Base-by-base conservation (phyloP, 1,139 yeast genomes). In the Hanseniaspora uvarum region DNA sequence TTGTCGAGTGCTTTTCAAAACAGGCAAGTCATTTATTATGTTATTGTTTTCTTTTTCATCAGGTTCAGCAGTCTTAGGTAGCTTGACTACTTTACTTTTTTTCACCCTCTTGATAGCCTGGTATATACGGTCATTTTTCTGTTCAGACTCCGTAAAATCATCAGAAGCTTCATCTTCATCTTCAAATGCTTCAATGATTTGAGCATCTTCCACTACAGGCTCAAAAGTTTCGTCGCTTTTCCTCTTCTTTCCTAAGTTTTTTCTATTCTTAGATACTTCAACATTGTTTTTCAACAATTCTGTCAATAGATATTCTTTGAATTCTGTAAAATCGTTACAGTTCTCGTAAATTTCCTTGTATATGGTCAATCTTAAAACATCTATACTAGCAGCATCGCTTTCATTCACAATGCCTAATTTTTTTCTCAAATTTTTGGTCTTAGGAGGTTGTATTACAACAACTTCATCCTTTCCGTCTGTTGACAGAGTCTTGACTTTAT, bases 271-370 rank as follows among this genome's bases (percentile, higher is more conserved):
- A 10, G 37, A 16, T 5, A 46, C 23, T 21, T 43, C 40, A 50
- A 50, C 23, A 11, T 46, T 46, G 28, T 50, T 43, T 23, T 43
- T 50, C 33, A 50, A 33, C 12, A 50, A 19, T 5, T 36, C 26
- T 14, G 36, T 50, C 31, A 50, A 18, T 1, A 50, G 11, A n/a
- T 28, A 50, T 12, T 50, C 47, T 30, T 31, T 43, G 19, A 50
- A 50, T 7, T 50, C 48, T 36, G n/a, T 44, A 16, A 50, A 50
- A 24, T 50, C 48, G 6, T 50, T 50, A 31, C 53, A 50, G n/a
- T 50, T 50, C 36, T 50, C 53, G 21, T 50, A 50, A 19, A 50
- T 50, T 14, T 50, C 53, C 24, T 50, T 50, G 31, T 43, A 50
- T 19, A 50, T 43, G 12, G 48, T 36, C 34, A 50, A 16, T 19